phyloP scores from a whole-genome alignment of 2,329 filamentous ascomycete species.

The Fusarium pseudograminearum region DNA sequence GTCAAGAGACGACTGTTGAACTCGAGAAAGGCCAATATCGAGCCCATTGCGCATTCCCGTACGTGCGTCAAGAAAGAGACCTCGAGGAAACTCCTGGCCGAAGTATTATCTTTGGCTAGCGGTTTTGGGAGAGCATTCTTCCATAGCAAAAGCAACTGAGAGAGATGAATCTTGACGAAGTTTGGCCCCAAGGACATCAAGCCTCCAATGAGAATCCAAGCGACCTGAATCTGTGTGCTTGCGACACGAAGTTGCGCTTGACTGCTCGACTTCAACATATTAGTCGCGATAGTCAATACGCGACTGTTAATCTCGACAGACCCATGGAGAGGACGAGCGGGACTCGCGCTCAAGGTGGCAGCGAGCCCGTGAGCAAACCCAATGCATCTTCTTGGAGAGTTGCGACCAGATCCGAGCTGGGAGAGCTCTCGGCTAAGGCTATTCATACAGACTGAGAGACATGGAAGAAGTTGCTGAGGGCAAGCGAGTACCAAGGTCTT shows the following conservation, averaged over 20 bases:
- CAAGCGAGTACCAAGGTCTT: constrained; percentile 90
- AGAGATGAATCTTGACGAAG: constrained; percentile 98
- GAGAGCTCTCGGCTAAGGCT: constrained; percentile 89
- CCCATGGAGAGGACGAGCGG: constrained; percentile 88
- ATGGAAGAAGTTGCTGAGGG: constrained; percentile 90
- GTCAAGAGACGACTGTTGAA: constrained; percentile 94
- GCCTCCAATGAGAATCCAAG: constrained; percentile 96
- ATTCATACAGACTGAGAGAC: constrained; percentile 96
- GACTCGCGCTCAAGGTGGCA: constrained; percentile 89
- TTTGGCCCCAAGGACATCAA: constrained; percentile 97
- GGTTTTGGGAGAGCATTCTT: constrained; percentile 97
- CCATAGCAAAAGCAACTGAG: constrained; percentile 93
- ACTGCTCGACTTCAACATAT: constrained; percentile 90
- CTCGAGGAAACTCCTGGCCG: constrained; percentile 85
- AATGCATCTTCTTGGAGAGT: constrained; percentile 84
- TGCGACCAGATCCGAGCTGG: constrained; percentile 78
- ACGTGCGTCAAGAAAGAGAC: constrained; percentile 95
- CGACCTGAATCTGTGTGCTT: constrained; percentile 95
- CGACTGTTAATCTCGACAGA: constrained; percentile 96
- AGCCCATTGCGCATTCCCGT: constrained; percentile 91
- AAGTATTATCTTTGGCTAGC: constrained; percentile 89
- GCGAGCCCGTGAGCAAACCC: constrained; percentile 94
- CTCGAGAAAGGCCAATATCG: constrained; percentile 90
- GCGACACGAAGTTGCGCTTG: constrained; percentile 91
- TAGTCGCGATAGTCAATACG: constrained; percentile 90